These are phyloP conservation scores for Fomitopsis palustris DNA, from an alignment of 1,284 basidiomycete species.

Conservation along the genomic window DNA sequence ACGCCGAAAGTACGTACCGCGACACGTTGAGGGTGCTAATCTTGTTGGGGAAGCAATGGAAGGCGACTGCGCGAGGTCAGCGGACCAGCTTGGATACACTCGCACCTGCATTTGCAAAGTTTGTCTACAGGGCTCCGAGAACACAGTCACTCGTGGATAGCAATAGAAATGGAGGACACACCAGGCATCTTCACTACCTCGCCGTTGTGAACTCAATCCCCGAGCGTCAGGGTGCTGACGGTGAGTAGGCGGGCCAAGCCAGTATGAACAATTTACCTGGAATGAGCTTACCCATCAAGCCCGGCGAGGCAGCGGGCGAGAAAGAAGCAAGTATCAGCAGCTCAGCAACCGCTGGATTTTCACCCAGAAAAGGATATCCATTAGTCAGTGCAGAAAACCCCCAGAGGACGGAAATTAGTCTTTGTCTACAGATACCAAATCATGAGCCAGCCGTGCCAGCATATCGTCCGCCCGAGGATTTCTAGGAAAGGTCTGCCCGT, in stretches of 20 bases:
- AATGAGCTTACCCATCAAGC: not conserved
- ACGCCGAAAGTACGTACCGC: not conserved
- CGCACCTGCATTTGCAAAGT: not conserved
- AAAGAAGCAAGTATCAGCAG: not conserved
- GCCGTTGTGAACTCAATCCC: not conserved
- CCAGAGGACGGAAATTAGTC: constrained; percentile 20
- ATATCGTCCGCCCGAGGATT: constrained; percentile 65
- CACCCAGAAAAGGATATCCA: not conserved
- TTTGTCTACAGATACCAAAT: constrained; percentile 54
- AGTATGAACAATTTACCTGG: not conserved
- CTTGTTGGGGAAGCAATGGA: not conserved
- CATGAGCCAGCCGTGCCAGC: constrained; percentile 56
- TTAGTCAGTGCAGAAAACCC: not conserved
- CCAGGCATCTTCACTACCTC: not conserved
- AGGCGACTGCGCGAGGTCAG: not conserved
- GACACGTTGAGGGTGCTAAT: not conserved
- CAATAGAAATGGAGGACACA: not conserved
- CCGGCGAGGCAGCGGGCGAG: not conserved
- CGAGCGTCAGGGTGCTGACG: not conserved
- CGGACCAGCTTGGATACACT: not conserved
- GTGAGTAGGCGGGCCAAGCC: not conserved
- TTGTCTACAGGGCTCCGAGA: not conserved
- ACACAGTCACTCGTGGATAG: not conserved
- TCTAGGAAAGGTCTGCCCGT: constrained; percentile 61
- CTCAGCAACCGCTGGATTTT: not conserved